Evolutionary conservation across 2,329 filamentous ascomycete species (phyloP).

Genomic region (Sporothrix phasma): DNA sequence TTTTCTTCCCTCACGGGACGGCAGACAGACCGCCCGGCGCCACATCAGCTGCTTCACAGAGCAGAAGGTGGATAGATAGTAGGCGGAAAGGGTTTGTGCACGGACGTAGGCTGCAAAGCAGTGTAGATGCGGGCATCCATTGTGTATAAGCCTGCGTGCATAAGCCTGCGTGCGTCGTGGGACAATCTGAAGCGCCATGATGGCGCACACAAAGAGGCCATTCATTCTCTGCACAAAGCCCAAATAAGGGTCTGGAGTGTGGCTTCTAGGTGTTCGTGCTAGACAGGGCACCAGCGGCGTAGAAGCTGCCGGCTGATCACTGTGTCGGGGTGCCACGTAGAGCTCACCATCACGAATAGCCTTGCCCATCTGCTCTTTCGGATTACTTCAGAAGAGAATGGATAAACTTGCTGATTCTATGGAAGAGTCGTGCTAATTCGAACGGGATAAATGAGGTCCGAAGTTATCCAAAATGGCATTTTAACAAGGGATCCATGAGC

Average conservation of each 20-base stretch:
- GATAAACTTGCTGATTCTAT: no score
- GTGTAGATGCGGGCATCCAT: not conserved
- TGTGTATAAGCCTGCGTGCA: not conserved
- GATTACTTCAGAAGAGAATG: no score
- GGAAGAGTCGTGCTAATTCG: no score
- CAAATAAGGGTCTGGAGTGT: no score
- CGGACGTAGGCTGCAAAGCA: not conserved
- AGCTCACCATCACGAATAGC: no score
- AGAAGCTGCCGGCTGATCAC: not conserved
- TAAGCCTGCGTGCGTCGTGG: slow-evolving; percentile 3
- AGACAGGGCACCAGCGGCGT: not conserved
- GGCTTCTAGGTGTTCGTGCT: no score
- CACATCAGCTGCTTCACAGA: not conserved
- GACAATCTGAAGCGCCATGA: slow-evolving; percentile 1
- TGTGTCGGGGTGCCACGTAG: no score
- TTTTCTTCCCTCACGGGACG: not conserved
- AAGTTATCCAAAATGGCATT: no score
- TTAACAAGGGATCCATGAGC: no score
- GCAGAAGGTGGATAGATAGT: not conserved
- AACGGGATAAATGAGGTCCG: no score
- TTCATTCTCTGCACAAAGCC: no score
- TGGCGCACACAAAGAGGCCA: not conserved
- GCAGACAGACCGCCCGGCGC: not conserved
- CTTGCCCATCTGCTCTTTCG: no score
- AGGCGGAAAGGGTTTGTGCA: not conserved